Base-by-base conservation (phyloP, 2,329 filamentous ascomycete species). In the Helicocarpus griseus region DNA sequence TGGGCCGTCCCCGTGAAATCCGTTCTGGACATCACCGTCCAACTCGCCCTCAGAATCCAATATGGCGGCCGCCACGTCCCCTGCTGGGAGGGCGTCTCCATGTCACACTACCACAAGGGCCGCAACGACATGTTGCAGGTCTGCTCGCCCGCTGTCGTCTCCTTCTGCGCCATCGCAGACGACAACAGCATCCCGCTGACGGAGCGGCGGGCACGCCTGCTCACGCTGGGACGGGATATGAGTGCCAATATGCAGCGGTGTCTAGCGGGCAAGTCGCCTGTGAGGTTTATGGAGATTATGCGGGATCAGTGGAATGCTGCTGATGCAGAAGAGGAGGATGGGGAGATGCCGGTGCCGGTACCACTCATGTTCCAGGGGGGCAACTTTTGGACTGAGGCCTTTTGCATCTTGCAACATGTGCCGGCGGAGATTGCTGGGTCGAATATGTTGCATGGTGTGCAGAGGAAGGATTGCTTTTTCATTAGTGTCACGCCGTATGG, bases 361-460 rank as follows among this genome's bases (percentile, higher is more conserved):
- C 38, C 38, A 5, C 7, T 17, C 19, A 40, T 40, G 38, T 40
- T 40, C 38, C 7, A 21, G n/a, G 38, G 19, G 38, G n/a, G 7
- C 17, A n/a, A 6, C 6, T 40, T 40, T n/a, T 40, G 38, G 38
- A 6, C 17, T 7, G 19, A 40, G 13, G 7, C 38, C 5, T 40
- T 40, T 21, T 40, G 38, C n/a, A 40, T 40, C 17, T n/a, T 40
- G 38, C 38, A 40, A n/a, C 38, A 40, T 40, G 38, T 40, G 38
- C 38, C 38, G n/a, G 38, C 38, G 38, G 38, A 40, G 38, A 40
- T 40, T 40, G 38, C 38, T 6, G 38, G 7, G 7, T 40, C n/a
- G 38, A 40, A 40, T 40, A 40, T 40, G 38, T 40, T 40, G 38
- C 38, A 40, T 40, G 38, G 38, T 7, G 38, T 40, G 38, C 38